A percentile compares a stretch with the other conserved stretches of the same genome.
These are phyloP conservation scores for Blastocystis sp. DNA, from an alignment of 352 stramenopile genomes.

Conservation along the genomic window DNA sequence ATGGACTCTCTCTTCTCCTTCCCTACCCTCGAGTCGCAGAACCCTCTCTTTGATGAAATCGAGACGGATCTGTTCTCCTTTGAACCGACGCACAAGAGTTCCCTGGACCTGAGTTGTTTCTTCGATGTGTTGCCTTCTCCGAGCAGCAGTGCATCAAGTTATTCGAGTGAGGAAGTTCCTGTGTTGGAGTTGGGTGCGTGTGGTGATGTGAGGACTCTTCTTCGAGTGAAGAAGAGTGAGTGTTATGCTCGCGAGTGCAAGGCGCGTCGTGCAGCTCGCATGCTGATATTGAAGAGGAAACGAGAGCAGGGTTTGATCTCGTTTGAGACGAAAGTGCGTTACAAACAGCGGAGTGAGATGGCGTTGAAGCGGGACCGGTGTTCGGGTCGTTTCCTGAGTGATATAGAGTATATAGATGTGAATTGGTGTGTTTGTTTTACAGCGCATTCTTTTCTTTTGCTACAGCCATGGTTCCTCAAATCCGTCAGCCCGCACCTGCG, in stretches of 20 bases:
- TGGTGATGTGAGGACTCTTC: not conserved
- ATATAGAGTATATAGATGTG: conserved; percentile 54
- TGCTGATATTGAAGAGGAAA: conserved; percentile 41
- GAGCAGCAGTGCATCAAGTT: not conserved
- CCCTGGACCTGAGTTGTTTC: conserved; percentile 23
- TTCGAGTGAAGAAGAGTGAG: not conserved
- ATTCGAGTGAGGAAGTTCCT: not conserved
- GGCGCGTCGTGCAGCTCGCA: not conserved
- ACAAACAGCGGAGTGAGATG: conserved; percentile 27
- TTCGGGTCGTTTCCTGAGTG: conserved; percentile 21
- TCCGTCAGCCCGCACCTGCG: not conserved
- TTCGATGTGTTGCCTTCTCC: not conserved
- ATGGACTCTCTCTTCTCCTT: conserved; percentile 41
- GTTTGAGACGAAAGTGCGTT: not conserved
- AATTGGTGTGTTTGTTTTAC: not conserved
- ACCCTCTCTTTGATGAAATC: not conserved
- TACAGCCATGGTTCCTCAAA: not conserved
- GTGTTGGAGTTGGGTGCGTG: not conserved
- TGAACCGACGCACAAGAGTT: not conserved
- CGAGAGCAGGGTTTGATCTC: conserved; percentile 31
- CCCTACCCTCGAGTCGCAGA: conserved; percentile 1
- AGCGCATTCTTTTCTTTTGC: not conserved
- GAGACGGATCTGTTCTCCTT: not conserved
- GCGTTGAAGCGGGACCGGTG: conserved; percentile 1
- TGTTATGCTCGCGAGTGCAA: conserved; percentile 5